These are phyloP conservation scores for Candida rishiriensis DNA, from an alignment of 805 yeast species.

Conservation along the genomic window DNA sequence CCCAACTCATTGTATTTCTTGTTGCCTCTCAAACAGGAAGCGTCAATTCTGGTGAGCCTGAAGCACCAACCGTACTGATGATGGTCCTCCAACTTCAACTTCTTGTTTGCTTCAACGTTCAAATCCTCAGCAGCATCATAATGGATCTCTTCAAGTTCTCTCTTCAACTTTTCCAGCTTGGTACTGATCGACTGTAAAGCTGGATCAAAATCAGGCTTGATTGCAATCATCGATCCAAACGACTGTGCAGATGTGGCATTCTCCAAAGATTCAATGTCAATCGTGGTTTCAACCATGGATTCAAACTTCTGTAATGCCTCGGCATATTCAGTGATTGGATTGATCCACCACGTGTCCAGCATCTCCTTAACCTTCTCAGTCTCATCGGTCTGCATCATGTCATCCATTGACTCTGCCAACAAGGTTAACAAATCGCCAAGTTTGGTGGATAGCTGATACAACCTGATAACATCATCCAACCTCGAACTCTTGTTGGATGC, in stretches of 20 bases:
- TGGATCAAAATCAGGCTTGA: constrained; percentile 88
- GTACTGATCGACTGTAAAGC: constrained; percentile 56
- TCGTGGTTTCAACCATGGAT: constrained; percentile 87
- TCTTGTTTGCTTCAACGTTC: constrained; percentile 78
- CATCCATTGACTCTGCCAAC: constrained; percentile 41
- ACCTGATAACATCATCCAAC: constrained; percentile 83
- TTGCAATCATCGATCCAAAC: constrained; percentile 46
- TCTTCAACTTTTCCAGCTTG: constrained; percentile 50
- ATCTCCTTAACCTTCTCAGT: constrained; percentile 29
- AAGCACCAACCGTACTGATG: constrained; percentile 91
- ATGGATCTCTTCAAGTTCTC: constrained; percentile 57
- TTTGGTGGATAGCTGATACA: constrained; percentile 72
- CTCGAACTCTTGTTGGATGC: constrained; percentile 43
- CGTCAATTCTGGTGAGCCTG: constrained; percentile 87
- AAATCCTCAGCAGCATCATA: constrained; percentile 66
- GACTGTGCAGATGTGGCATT: constrained; percentile 54
- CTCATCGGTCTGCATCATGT: constrained; percentile 18
- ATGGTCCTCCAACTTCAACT: constrained; percentile 84
- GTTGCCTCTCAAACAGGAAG: constrained; percentile 65
- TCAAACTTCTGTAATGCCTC: constrained; percentile 60
- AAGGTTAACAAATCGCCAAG: constrained; percentile 65
- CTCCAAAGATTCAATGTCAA: constrained; percentile 80
- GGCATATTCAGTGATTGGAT: constrained; percentile 47
- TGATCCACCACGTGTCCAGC: constrained; percentile 50
- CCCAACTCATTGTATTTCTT: constrained; percentile 71